Evolutionary conservation across 2,329 filamentous ascomycete genomes (phyloP), one percentile per base, ranked within the genome.

Genomic region (Microsporum ferrugineum): DNA sequence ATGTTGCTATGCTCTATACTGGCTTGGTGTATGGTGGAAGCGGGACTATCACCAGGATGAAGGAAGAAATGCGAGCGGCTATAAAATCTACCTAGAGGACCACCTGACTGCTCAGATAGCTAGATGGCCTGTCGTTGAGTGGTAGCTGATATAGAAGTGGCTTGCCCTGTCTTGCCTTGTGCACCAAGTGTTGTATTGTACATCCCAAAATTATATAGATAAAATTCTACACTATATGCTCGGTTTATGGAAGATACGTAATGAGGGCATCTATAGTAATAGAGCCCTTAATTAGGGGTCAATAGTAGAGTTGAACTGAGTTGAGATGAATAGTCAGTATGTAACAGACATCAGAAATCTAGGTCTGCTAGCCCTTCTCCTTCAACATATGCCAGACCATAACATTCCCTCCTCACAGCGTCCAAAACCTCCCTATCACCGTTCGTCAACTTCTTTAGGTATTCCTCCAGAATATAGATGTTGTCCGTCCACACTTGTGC

Each of bases 1-100:
- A 87, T 67, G 86, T 95, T 12, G 91, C 90, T 1, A 94, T 95
- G 84, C 80, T 96, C 59, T 97, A 97, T 73, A 99, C 94, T 0
- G 88, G 83, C 3, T 73, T 88, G 66, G 80, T 84, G 57, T 87
- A 85, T 66, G 82, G 82, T 14, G 84, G 84, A 49, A 75, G 79
- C 1, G 83, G 83, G n/a, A 85, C 82, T 0, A 79, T 86, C 36
- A 84, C 76, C 14, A 71, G 77, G 14, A 76, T 79, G 36, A 79
- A 79, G 67, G 71, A 77, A 62, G 77, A 79, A 65, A 71, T 79
- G 75, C 71, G 76, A 27, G 66, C 73, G 62, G 39, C 51, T 36
- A 59, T 59, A 49, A 49, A 27, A 33, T 41, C 29, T 29, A 39
- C 3, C n/a, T 38, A 57, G 14, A 34, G 7, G 6, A 36, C 6